Evolutionary conservation across 225 moss, liverwort and hornwort genomes (phyloP).

Genomic region (Climacium dendroides): DNA sequence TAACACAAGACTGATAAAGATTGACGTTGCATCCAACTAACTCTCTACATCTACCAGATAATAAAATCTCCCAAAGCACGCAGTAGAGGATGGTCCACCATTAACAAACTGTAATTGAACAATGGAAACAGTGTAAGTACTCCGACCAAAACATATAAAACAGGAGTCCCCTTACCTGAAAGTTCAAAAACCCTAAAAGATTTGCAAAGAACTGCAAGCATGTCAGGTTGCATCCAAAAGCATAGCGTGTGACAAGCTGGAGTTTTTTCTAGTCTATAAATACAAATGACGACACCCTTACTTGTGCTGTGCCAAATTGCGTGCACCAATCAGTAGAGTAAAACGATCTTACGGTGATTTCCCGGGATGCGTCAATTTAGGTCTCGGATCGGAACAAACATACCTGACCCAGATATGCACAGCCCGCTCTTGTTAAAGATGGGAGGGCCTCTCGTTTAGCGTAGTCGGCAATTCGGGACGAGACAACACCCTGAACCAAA

Average conservation of each 20-base stretch:
- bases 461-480: slow-evolving; percentile 64
- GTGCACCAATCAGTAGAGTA: not conserved
- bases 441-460: slow-evolving; percentile 75
- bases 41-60: not conserved
- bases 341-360: not conserved
- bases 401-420: slow-evolving; percentile 97
- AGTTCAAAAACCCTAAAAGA: not conserved
- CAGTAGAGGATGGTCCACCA: not conserved
- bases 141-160: not conserved
- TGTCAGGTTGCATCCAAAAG: not conserved
- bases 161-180: not conserved
- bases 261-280: not conserved
- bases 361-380: not conserved
- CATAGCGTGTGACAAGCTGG: not conserved
- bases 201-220: not conserved
- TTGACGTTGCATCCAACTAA: not conserved
- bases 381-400: not conserved
- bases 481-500: slow-evolving; percentile 81
- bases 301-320: not conserved
- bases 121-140: not conserved
- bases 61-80: not conserved
- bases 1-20: not conserved
- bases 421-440: slow-evolving; percentile 90
- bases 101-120: not conserved
- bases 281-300: not conserved